Evolutionary conservation across 768 basidiomycete genomes (phyloP), one percentile per base, ranked within the genome.

Genomic region (Sarcomyxa edulis): DNA sequence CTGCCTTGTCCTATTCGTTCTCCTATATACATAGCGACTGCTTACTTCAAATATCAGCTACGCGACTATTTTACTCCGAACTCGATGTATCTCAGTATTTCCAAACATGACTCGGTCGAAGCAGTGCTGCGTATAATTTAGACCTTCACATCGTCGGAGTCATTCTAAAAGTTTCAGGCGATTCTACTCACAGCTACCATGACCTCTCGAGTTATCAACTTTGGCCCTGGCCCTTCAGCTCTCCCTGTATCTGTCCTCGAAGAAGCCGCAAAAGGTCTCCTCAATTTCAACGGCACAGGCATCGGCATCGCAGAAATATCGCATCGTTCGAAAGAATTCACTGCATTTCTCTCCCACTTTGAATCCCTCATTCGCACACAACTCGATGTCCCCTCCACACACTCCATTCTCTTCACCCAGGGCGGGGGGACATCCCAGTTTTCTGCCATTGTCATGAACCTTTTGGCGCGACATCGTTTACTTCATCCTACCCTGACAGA

Each of bases 251-350:
- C 79, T 3, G 90, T 97, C 21, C 77, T 99, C 37, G 62, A 81
- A 50, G 79, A 93, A 56, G 91, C 94, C 2, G 74, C 85, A 10
- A 65, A 74, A 45, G 91, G 86, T 11, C 71, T 98, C n/a, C 67
- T 99, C 51, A 86, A 98, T 69, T 97, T 91, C 61, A 69, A 83
- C 40, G 73, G 73, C 32, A 94, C 89, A 2, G 96, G 96, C 19
- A 94, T 98, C 44, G 96, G 96, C 30, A 80, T 99, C 56, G 87
- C 91, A 29, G 96, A 99, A 61, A 78, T 98, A 56, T 95, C 92
- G 1, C 96, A 99, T 60, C 86, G 96, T 48, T 92, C 92, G 27
- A 79, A 87, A 51, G 85, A 93, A 47, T 98, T 98, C 59, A 71
- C 72, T 37, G 68, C 72, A 15, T 84, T 83, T 60, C 59, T 94